phyloP scores from a whole-genome alignment of 768 basidiomycete species.

The Tulasnella sp. region DNA sequence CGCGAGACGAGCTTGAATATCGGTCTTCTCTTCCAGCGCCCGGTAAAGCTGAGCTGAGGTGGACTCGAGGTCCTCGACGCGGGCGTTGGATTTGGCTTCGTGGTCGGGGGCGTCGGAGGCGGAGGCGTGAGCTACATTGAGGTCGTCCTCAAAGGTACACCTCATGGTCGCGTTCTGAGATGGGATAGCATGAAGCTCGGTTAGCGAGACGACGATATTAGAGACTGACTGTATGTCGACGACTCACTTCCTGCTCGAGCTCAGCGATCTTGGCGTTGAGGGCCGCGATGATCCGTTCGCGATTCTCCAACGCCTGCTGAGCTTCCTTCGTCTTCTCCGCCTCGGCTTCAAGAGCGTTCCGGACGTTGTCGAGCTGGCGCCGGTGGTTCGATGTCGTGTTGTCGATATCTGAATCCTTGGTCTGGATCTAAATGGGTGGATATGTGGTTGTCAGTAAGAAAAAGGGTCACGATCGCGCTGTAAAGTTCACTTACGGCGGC shows the following conservation, averaged over 20 bases:
- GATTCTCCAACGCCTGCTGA: neutral
- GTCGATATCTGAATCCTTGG: neutral
- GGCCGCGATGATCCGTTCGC: neutral
- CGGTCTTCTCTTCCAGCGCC: neutral
- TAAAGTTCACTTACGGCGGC: no score
- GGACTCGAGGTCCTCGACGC: neutral
- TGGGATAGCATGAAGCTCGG: neutral
- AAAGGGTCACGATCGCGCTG: no score
- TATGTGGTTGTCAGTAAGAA: neutral
- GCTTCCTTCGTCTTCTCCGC: neutral
- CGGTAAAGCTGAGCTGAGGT: neutral
- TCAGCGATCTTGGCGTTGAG: neutral
- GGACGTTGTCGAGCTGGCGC: neutral
- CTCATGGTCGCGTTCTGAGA: no score
- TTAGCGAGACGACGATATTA: no score
- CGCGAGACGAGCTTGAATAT: no score
- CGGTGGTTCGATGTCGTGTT: neutral
- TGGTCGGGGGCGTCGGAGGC: neutral
- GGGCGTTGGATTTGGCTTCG: neutral
- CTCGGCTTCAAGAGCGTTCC: neutral
- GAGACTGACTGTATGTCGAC: neutral
- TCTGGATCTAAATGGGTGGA: neutral
- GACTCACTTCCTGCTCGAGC: neutral
- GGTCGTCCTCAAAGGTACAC: neutral
- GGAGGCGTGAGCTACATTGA: neutral